A percentile compares a stretch with the other conserved stretches of the same genome.
phyloP scores from a whole-genome alignment of 257 asterid species.

The Fraxinus quadrangulata region DNA sequence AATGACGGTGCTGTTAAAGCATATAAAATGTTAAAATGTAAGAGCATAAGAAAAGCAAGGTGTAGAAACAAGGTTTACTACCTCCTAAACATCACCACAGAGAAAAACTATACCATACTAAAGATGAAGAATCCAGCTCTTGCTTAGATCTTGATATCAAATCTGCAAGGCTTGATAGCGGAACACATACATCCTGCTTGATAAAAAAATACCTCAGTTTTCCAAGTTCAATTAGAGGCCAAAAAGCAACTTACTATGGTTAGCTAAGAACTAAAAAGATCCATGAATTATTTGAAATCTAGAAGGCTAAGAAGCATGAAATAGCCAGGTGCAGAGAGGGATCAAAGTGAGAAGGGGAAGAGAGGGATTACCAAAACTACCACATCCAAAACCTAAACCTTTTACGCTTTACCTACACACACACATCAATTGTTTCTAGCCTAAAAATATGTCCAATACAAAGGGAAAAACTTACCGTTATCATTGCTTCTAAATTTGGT shows the following conservation, averaged over 20 bases:
- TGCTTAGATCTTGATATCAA: constrained; percentile 78
- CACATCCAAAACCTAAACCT: neutral
- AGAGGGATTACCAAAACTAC: neutral
- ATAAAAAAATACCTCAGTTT: neutral
- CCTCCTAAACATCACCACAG: neutral
- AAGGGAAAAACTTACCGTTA: constrained; percentile 54
- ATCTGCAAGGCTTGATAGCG: constrained; percentile 82
- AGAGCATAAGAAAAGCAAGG: constrained; percentile 6
- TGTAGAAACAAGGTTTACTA: neutral
- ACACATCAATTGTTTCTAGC: neutral
- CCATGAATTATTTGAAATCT: neutral
- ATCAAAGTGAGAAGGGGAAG: neutral
- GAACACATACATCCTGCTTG: constrained; percentile 91
- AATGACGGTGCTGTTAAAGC: constrained; percentile 69
- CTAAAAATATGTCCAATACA: constrained; percentile 4
- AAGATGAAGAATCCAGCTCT: constrained; percentile 73
- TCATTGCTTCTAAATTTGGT: constrained; percentile 85
- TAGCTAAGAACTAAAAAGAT: neutral
- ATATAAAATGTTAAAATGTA: neutral
- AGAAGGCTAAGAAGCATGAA: neutral
- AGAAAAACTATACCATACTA: constrained; percentile 59
- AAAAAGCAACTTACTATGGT: neutral
- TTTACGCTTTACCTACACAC: neutral
- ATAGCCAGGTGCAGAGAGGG: neutral
- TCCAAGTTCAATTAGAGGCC: neutral